Base-by-base conservation (phyloP, 768 basidiomycete genomes). In the Amyloporia xantha region DNA sequence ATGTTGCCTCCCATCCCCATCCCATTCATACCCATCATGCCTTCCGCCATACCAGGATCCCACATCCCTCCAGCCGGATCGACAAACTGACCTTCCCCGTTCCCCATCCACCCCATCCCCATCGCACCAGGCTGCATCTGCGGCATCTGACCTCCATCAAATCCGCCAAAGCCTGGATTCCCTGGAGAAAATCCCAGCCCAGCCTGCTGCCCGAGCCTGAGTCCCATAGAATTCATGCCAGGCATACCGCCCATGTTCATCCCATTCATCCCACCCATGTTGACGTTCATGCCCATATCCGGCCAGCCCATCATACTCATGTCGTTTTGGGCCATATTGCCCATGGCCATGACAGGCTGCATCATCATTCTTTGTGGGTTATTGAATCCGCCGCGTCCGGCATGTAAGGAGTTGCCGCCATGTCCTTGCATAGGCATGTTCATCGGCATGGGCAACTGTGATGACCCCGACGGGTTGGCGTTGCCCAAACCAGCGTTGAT, bases 281-380 rank as follows among this genome's bases (percentile, higher is more conserved):
- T 66, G 53, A 77, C 68, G 37, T 38, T 45, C 41, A 47, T 54
- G 27, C 42, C 52, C 54, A 57, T 56, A 25, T 49, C 50, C 9
- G 30, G 30, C 52, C 52, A 49, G 45, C 58, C 59, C 58, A 60
- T 61, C 43, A 49, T 57, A 25, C 65, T 67, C 63, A 68, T 64
- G 12, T 54, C 59, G 15, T 33, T 33, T 15, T 33, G 30, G 25
- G 33, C 61, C 52, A 69, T 63, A 54, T 56, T 56, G 23, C 58
- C 68, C 66, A 72, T 71, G 2, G 69, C 69, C 64, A 70, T 67
- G 71, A 72, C 71, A 20, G 67, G 67, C 43, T 67, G 55, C 37
- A 71, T 65, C 60, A 70, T 61, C 53, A 65, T 57, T 40, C 58
- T 50, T 42, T 50, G 47, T n/a, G 43, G 45, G 48, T 44, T 46